phyloP scores from a whole-genome alignment of 208 protist genomes.

The Leishmania arabica region DNA sequence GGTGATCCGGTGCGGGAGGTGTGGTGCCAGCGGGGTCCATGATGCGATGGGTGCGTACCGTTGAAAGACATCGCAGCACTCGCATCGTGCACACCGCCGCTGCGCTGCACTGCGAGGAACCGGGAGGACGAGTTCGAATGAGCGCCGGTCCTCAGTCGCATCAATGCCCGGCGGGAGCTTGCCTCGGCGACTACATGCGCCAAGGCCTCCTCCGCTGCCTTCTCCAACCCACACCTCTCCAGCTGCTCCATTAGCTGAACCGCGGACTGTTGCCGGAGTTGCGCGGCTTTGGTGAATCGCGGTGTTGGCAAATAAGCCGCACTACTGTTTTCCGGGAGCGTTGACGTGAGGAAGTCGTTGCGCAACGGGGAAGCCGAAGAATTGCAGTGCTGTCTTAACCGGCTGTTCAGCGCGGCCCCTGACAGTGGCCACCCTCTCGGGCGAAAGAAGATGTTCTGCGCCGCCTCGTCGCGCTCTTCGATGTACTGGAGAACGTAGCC shows the following conservation, averaged over 20 bases:
- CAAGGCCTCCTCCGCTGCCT: neutral
- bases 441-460: slow-evolving; percentile 19
- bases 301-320: neutral
- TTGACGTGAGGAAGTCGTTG: neutral
- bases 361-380: neutral
- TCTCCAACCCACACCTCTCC: neutral
- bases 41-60: neutral
- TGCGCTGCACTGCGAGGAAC: neutral
- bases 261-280: slow-evolving; percentile 21
- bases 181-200: neutral
- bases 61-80: neutral
- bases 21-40: neutral
- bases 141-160: neutral
- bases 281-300: slow-evolving; percentile 29
- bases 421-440: neutral
- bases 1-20: neutral
- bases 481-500: slow-evolving; percentile 3
- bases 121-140: neutral
- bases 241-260: slow-evolving; percentile 15
- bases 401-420: neutral
- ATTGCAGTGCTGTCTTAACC: neutral
- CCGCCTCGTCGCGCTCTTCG: slow-evolving; percentile 24
- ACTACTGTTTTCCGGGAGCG: neutral
- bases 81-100: neutral
- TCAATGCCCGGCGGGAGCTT: neutral